A percentile compares a stretch with the other conserved stretches of the same genome.
Conservation (phyloP, 768 basidiomycete species). For the Sistotremastrum niveocremeum region DNA sequence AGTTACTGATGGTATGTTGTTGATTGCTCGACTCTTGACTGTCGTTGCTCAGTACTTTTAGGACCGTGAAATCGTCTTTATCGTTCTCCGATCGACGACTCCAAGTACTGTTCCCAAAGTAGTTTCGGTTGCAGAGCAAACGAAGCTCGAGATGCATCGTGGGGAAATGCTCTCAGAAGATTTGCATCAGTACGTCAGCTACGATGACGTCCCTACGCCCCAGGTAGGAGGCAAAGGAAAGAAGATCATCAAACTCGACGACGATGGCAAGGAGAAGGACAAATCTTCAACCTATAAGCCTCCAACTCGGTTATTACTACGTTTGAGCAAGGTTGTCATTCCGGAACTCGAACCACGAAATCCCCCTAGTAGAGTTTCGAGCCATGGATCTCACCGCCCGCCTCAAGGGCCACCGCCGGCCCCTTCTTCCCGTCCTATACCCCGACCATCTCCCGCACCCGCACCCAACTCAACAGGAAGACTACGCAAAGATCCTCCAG, state of each 20-base stretch:
- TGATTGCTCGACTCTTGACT: not conserved
- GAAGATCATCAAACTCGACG: slow-evolving; percentile 53
- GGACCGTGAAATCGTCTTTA: slow-evolving; percentile 74
- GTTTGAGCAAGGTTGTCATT: slow-evolving; percentile 80
- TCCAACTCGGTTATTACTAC: slow-evolving; percentile 53
- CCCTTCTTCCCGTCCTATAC: not conserved
- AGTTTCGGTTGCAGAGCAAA: slow-evolving; percentile 65
- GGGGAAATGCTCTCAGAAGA: slow-evolving; percentile 42
- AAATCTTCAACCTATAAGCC: slow-evolving; percentile 37
- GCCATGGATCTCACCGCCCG: not conserved
- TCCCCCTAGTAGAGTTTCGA: not conserved
- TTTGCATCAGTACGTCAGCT: slow-evolving; percentile 63
- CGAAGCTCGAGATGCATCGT: slow-evolving; percentile 29
- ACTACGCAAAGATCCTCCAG: too few relatives aligned
- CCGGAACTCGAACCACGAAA: slow-evolving; percentile 56
- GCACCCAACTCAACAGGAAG: not conserved
- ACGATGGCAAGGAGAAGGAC: slow-evolving; percentile 15
- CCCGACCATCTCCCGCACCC: not conserved
- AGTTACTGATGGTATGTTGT: slow-evolving; percentile 41
- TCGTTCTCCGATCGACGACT: slow-evolving; percentile 54
- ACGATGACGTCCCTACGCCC: slow-evolving; percentile 32
- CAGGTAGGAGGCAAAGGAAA: slow-evolving; percentile 35
- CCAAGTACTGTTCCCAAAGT: slow-evolving; percentile 62
- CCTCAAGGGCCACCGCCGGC: not conserved
- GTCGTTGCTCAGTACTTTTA: slow-evolving; percentile 13